phyloP scores from a whole-genome alignment of 208 protist genomes.

The Trypanosoma avium region DNA sequence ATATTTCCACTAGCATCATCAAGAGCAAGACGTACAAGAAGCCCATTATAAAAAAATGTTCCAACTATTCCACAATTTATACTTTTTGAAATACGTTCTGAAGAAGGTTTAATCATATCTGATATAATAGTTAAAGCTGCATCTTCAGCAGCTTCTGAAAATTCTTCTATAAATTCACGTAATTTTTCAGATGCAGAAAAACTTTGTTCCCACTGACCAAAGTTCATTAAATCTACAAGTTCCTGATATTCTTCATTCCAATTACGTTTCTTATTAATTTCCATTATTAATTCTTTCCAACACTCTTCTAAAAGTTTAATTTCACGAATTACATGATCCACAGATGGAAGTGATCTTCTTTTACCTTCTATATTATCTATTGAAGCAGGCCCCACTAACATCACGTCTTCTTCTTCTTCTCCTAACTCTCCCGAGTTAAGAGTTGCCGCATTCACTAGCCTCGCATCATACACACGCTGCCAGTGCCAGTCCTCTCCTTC shows the following conservation, averaged over 20 bases:
- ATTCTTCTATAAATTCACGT: slow-evolving; percentile 30
- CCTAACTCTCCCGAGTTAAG: background rate
- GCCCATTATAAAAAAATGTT: slow-evolving; percentile 39
- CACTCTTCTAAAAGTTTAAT: slow-evolving; percentile 17
- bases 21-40: slow-evolving; percentile 51
- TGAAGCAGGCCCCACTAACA: too few species aligned
- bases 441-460: background rate
- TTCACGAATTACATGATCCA: slow-evolving; percentile 4
- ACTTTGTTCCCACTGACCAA: slow-evolving; percentile 16
- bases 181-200: slow-evolving; percentile 20
- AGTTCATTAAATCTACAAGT: slow-evolving; percentile 22
- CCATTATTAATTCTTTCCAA: background rate
- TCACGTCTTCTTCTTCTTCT: too few species aligned
- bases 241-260: slow-evolving; percentile 36
- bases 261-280: background rate
- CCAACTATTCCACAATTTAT: slow-evolving; percentile 20
- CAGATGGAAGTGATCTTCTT: slow-evolving; percentile 12
- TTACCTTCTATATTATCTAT: too few species aligned
- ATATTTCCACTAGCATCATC: slow-evolving; percentile 45
- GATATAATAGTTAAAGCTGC: slow-evolving; percentile 34
- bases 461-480: slow-evolving; percentile 39
- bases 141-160: slow-evolving; percentile 32
- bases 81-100: slow-evolving; percentile 24
- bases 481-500: slow-evolving; percentile 16
- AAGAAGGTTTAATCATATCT: slow-evolving; percentile 36